phyloP scores from a whole-genome alignment of 352 stramenopile genomes.

The Phytopythium cucurbitacearum region DNA sequence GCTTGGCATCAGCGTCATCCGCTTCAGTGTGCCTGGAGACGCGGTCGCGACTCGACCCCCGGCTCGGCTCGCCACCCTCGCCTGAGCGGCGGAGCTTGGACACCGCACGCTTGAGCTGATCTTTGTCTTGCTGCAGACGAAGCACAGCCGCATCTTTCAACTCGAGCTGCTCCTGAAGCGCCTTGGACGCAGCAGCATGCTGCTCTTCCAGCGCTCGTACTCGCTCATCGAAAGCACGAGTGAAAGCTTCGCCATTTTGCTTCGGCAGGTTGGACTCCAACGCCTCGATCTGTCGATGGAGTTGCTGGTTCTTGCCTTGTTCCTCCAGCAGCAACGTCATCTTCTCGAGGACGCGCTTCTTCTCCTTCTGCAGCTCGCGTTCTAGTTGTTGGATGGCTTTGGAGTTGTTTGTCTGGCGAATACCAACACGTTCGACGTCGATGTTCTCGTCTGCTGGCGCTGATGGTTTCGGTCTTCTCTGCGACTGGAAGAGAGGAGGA shows the following conservation, averaged over 20 bases:
- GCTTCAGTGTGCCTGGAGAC: slow-evolving; percentile 7
- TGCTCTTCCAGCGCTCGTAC: slow-evolving; percentile 17
- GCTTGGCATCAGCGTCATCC: slow-evolving; percentile 14
- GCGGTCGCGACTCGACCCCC: not conserved
- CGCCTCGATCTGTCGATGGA: slow-evolving; percentile 35
- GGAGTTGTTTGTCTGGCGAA: not conserved
- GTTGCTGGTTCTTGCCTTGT: slow-evolving; percentile 55
- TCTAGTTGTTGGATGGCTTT: slow-evolving; percentile 23
- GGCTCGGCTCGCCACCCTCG: too few species aligned
- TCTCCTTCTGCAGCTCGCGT: slow-evolving; percentile 57
- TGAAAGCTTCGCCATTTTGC: slow-evolving; percentile 19
- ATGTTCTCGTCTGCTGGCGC: slow-evolving; percentile 1
- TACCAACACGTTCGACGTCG: not conserved
- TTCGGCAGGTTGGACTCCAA: slow-evolving; percentile 29
- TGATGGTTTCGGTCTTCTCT: not conserved
- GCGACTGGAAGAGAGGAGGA: not conserved
- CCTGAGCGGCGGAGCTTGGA: slow-evolving; percentile 15
- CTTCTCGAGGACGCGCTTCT: slow-evolving; percentile 63
- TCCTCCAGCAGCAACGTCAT: slow-evolving; percentile 66
- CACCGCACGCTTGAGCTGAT: slow-evolving; percentile 21
- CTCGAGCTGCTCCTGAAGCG: slow-evolving; percentile 27
- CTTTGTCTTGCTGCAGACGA: slow-evolving; percentile 32
- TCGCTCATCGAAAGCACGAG: slow-evolving; percentile 17
- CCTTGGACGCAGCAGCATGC: slow-evolving; percentile 14
- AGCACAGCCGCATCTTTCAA: slow-evolving; percentile 24